Evolutionary conservation across 345 rosid genomes (phyloP), one percentile per base, ranked within the genome.

Genomic region (Geranium rotundifolium): DNA sequence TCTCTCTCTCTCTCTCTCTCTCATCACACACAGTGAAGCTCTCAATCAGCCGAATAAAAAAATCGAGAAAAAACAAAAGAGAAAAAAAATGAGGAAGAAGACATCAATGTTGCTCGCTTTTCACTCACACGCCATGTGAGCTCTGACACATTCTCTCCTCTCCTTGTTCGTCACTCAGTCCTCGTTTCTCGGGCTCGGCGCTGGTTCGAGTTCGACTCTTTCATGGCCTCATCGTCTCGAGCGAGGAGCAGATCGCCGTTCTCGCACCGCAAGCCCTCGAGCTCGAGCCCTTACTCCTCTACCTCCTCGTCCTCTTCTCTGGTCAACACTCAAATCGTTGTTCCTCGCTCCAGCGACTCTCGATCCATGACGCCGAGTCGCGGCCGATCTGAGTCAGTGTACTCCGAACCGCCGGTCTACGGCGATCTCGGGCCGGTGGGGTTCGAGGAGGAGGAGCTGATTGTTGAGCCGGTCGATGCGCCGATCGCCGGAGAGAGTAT

Each of bases 171-270:
- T 10, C 41, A 27, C 62, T 27, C 41, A 5, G n/a, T 34, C 41
- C 27, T 18, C 5, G n/a, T 76, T 71, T 27, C 68, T 61, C 59
- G 19, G 17, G 14, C 52, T 52, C 66, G 60, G 69, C 68, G 64
- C 55, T 69, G 59, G 52, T 8, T 57, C 19, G 65, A 13, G 27
- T 23, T 23, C 27, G 27, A 2, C 27, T 23, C 60, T 56, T 72
- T 69, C 70, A 81, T 88, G 91, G 85, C 96, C 56, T 88, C 95
- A 15, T 88, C 93, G 46, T 90, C 96, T 1, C 83, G 86, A 67
- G 85, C 87, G n/a, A 75, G 97, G 30, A 88, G 95, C 78, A 84
- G 85, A 71, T 91, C 97, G 15, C 96, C 97, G 1, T 84, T 91
- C 73, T 88, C 92, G 16, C 54, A 84, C 65, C 79, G 84, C 59